These are phyloP conservation scores for Centaurea solstitialis DNA, from an alignment of 129 eudicot species.

Conservation along the genomic window DNA sequence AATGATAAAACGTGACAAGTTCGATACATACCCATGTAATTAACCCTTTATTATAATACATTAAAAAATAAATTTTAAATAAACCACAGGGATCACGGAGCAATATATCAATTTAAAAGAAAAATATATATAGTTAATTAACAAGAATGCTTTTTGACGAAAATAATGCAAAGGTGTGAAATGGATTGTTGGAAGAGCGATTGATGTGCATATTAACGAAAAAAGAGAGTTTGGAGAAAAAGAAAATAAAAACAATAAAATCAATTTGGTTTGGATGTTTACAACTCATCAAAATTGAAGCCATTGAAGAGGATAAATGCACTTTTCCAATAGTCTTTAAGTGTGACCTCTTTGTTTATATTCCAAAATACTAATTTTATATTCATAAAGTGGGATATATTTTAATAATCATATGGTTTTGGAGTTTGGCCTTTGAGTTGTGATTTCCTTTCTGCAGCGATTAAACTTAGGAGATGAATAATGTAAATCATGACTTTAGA, in stretches of 20 bases:
- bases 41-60: too few species aligned
- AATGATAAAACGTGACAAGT: too few species aligned
- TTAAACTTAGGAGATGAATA: neutral
- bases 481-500: neutral
- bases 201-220: slow-evolving; percentile 25
- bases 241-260: neutral
- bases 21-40: too few species aligned
- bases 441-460: neutral
- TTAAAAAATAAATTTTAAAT: too few species aligned
- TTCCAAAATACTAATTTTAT: neutral
- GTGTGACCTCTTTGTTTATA: slow-evolving; percentile 9
- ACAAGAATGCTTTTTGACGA: neutral
- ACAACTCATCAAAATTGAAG: slow-evolving; percentile 23
- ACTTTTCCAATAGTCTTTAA: slow-evolving; percentile 19
- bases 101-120: too few species aligned
- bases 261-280: slow-evolving; percentile 14
- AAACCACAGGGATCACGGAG: too few species aligned
- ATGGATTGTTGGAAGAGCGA: neutral
- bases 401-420: neutral
- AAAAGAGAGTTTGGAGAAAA: neutral
- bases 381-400: neutral
- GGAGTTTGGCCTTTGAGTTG: neutral
- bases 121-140: too few species aligned
- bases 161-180: slow-evolving; percentile 22
- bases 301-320: slow-evolving; percentile 29